Percentiles rank a stretch among this genome's conserved stretches.
phyloP scores from a whole-genome alignment of 2,329 filamentous ascomycete species.

The Nannizziopsis barbatae region DNA sequence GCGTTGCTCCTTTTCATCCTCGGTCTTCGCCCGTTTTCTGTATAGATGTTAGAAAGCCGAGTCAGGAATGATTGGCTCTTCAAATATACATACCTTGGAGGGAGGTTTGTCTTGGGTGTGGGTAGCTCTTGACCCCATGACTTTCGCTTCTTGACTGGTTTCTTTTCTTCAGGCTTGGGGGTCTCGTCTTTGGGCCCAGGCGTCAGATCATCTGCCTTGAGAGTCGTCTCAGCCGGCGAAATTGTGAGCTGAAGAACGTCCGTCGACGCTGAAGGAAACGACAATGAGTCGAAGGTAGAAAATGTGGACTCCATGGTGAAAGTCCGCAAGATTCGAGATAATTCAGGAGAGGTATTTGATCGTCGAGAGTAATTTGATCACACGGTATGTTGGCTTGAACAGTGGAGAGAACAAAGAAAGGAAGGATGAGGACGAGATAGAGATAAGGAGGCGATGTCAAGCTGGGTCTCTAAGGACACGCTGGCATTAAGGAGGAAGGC shows the following conservation, averaged over 20 bases:
- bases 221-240: conserved; percentile 33
- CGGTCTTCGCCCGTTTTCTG: conserved; percentile 94
- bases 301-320: conserved; percentile 24
- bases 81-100: conserved; percentile 56
- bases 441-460: conserved; percentile 8
- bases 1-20: conserved; percentile 96
- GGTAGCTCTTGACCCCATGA: conserved; percentile 97
- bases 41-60: conserved; percentile 8
- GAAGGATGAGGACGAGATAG: conserved; percentile 12
- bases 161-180: conserved; percentile 48
- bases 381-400: neutral
- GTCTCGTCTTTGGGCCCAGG: conserved; percentile 20
- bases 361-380: neutral
- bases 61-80: conserved; percentile 12
- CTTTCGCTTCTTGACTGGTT: conserved; percentile 82
- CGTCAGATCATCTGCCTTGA: conserved; percentile 19
- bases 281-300: conserved; percentile 25
- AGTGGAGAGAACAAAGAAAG: neutral
- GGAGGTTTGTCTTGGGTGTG: conserved; percentile 90
- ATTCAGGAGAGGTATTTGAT: neutral
- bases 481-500: conserved; percentile 28
- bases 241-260: conserved; percentile 31
- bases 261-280: conserved; percentile 21
- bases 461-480: conserved; percentile 21
- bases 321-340: neutral